These are phyloP conservation scores for Colletotrichum spaethianum DNA, from an alignment of 2,329 filamentous ascomycete species.

Conservation along the genomic window DNA sequence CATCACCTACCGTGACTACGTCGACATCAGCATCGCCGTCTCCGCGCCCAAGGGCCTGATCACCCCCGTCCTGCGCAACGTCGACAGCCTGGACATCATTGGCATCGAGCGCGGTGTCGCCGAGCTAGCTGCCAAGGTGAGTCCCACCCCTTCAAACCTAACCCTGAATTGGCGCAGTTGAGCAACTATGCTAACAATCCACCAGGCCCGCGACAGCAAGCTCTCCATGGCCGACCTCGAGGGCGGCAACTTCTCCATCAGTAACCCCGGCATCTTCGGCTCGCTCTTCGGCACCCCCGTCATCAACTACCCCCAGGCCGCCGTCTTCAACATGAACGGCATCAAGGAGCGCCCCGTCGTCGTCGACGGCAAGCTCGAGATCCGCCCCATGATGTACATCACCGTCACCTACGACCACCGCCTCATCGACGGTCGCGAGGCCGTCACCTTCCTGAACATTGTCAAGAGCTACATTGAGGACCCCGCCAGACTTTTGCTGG, in stretches of 20 bases:
- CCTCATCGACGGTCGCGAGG: conserved; percentile 70
- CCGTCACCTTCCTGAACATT: conserved; percentile 68
- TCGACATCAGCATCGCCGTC: conserved; percentile 81
- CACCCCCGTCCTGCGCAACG: conserved; percentile 82
- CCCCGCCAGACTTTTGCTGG: conserved; percentile 65
- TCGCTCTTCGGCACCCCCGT: conserved; percentile 71
- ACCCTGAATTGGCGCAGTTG: fast-evolving
- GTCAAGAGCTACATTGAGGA: conserved; percentile 51
- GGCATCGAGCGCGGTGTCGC: conserved; percentile 69
- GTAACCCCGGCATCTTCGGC: conserved; percentile 83
- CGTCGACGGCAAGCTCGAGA: conserved; percentile 66
- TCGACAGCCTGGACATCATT: conserved; percentile 61
- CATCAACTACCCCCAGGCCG: conserved; percentile 82
- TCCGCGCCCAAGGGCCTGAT: conserved; percentile 80
- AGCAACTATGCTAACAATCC: background rate
- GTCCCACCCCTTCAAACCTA: conserved; percentile 49
- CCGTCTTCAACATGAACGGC: conserved; percentile 73
- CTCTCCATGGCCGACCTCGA: conserved; percentile 84
- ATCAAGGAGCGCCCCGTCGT: conserved; percentile 68
- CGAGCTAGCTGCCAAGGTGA: conserved; percentile 75
- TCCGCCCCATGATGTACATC: conserved; percentile 64
- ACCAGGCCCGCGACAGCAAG: conserved; percentile 77
- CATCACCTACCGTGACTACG: conserved; percentile 71
- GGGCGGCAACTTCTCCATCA: conserved; percentile 83
- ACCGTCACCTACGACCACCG: conserved; percentile 67